A percentile compares a stretch with the other conserved stretches of the same genome.
phyloP scores from a whole-genome alignment of 345 rosid genomes.

The Pugionium dolabratum region DNA sequence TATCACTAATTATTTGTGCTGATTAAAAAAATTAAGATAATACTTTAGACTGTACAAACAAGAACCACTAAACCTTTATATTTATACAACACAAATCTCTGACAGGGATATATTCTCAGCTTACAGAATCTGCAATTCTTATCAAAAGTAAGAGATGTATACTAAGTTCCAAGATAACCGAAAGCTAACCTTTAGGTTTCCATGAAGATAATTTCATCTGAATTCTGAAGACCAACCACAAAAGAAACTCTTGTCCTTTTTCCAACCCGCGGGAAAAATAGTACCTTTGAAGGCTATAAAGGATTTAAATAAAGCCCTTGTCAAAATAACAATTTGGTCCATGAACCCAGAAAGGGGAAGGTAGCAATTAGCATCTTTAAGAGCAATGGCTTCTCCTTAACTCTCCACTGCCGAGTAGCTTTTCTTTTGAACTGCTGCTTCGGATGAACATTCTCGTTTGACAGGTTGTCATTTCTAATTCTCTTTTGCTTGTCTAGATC shows the following conservation, averaged over 20 bases:
- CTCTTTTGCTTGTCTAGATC: slow-evolving; percentile 54
- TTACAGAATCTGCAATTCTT: slow-evolving; percentile 25
- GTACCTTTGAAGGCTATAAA: slow-evolving; percentile 16
- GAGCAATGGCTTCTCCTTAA: slow-evolving; percentile 65
- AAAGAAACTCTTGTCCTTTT: slow-evolving; percentile 18
- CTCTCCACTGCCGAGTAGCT: slow-evolving; percentile 56
- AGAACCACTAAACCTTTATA: slow-evolving; percentile 25
- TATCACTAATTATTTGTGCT: not conserved
- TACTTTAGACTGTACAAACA: slow-evolving; percentile 14
- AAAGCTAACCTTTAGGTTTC: slow-evolving; percentile 37
- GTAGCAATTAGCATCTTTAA: slow-evolving; percentile 64
- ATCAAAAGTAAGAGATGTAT: slow-evolving; percentile 19
- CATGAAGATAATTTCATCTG: slow-evolving; percentile 20
- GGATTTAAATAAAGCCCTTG: not conserved
- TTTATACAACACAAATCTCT: slow-evolving; percentile 20
- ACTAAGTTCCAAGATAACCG: slow-evolving; percentile 20
- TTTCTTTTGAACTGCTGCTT: slow-evolving; percentile 43
- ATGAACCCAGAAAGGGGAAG: slow-evolving; percentile 75
- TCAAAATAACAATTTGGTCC: slow-evolving; percentile 65
- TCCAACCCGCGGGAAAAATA: not conserved
- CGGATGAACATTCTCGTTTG: slow-evolving; percentile 27
- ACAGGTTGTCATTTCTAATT: slow-evolving; percentile 20
- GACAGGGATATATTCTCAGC: slow-evolving; percentile 33
- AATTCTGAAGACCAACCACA: not conserved
- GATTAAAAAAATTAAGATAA: slow-evolving; percentile 7